Base-by-base conservation (phyloP, 345 rosid genomes). In the Salix purpurea region DNA sequence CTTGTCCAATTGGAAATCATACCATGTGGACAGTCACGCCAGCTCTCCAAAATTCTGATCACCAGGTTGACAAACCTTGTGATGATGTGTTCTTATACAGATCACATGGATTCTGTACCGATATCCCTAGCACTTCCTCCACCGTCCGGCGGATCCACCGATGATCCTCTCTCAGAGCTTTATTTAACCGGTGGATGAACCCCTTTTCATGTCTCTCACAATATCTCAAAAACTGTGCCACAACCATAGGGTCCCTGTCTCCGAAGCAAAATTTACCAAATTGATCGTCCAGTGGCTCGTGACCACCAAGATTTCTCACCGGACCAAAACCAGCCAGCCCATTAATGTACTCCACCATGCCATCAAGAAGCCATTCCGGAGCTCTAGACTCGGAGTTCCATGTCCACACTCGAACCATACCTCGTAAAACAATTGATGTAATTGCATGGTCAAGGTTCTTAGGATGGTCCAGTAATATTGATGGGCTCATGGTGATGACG, bases 361-460 rank as follows among this genome's bases (percentile, higher is more conserved):
- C 91, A 26, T 85, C 86, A 0, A 88, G 30, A 61, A 90, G 79
- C 87, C 82, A 70, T 67, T 81, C 52, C 40, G 93, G 84, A 69
- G 88, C 89, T 28, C 74, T 78, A 6, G 90, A 46, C 56, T 78
- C 80, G 18, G 84, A 77, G 65, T 82, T 84, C 89, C 88, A 85
- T 8, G 88, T 68, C 92, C 91, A 90, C 60, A 89, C 78, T 6
- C 84, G 77, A 7, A 89, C 89, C 87, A 88, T 85, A 72, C 83
- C 88, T 7, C 81, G 83, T 42, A 81, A 84, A 16, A 89, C 65
- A 23, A 85, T 81, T 0, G 84, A 77, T 6, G 5, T 68, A 19
- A 89, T 26, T 0, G 67, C 84, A 56, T 64, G 46, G 8, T 79
- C 52, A 44, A 71, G 65, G 23, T 80, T 77, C 24, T 67, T 42